A percentile compares a stretch with the other conserved stretches of the same genome.
These are phyloP conservation scores for Tolypocladium paradoxum DNA, from an alignment of 2,329 filamentous ascomycete species.

Conservation along the genomic window DNA sequence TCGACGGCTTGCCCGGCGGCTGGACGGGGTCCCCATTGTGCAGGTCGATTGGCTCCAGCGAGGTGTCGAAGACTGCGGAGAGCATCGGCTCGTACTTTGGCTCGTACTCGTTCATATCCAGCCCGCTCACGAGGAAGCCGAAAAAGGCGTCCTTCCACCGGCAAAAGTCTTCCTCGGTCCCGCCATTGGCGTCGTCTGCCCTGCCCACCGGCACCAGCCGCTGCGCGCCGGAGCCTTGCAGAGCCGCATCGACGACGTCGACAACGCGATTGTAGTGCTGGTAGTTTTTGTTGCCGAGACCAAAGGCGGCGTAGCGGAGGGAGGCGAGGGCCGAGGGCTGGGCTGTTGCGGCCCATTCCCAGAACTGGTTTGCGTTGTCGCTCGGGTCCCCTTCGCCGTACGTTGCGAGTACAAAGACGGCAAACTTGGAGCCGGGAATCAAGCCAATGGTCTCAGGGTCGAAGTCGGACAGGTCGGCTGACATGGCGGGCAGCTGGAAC, in stretches of 20 bases:
- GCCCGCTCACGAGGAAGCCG: no score
- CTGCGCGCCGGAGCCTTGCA: conserved; percentile 15
- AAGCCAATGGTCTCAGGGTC: conserved; percentile 29
- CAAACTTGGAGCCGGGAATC: no score
- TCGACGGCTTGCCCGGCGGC: no score
- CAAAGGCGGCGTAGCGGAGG: conserved; percentile 24
- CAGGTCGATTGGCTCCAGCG: no score
- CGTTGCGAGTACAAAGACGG: conserved; percentile 26
- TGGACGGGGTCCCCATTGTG: no score
- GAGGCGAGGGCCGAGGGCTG: conserved; percentile 6
- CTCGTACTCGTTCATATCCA: no score
- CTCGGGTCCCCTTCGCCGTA: conserved; percentile 30
- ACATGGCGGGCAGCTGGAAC: conserved; percentile 85
- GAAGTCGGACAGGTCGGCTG: conserved; percentile 41
- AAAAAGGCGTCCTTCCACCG: conserved; percentile 26
- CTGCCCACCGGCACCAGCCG: conserved; percentile 15
- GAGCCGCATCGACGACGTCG: conserved; percentile 13
- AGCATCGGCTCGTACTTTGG: no score
- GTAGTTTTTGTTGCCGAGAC: conserved; percentile 28
- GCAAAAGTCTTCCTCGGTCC: conserved; percentile 25
- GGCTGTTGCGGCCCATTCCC: conserved; percentile 15
- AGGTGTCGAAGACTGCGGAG: no score
- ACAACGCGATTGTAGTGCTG: conserved; percentile 26
- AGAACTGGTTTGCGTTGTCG: conserved; percentile 23
- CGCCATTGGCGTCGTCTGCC: conserved; percentile 20